phyloP scores from a whole-genome alignment of 108 stramenopile genomes.

The Skeletonema costatum region DNA sequence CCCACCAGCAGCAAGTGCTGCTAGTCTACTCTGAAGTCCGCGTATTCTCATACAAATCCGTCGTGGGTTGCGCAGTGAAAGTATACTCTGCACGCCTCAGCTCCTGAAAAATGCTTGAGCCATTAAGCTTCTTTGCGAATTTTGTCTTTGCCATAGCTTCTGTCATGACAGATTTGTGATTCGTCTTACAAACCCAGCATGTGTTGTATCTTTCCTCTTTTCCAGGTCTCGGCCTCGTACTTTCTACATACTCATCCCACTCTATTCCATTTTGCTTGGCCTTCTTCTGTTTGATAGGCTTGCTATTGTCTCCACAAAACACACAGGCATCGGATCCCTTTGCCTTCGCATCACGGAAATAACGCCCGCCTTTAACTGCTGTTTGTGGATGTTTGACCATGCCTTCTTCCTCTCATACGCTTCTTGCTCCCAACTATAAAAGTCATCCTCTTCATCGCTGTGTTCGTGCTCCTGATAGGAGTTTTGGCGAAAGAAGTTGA shows the following conservation, averaged over 20 bases:
- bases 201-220: background rate
- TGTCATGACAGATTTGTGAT: background rate
- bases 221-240: background rate
- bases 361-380: background rate
- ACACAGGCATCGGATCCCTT: background rate
- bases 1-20: background rate
- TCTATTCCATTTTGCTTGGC: background rate
- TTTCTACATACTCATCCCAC: constrained; percentile 1
- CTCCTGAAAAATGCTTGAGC: background rate
- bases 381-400: background rate
- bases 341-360: background rate
- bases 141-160: background rate
- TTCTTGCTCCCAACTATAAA: background rate
- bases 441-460: background rate
- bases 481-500: background rate
- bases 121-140: background rate
- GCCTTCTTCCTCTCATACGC: background rate
- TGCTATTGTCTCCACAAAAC: background rate
- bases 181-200: constrained; percentile 7
- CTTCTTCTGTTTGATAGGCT: background rate
- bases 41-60: background rate
- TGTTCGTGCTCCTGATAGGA: background rate
- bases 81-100: background rate
- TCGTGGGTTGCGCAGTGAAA: background rate
- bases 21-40: background rate